Conservation (phyloP, 352 stramenopile genomes). For the Phytophthora ohioensis region DNA sequence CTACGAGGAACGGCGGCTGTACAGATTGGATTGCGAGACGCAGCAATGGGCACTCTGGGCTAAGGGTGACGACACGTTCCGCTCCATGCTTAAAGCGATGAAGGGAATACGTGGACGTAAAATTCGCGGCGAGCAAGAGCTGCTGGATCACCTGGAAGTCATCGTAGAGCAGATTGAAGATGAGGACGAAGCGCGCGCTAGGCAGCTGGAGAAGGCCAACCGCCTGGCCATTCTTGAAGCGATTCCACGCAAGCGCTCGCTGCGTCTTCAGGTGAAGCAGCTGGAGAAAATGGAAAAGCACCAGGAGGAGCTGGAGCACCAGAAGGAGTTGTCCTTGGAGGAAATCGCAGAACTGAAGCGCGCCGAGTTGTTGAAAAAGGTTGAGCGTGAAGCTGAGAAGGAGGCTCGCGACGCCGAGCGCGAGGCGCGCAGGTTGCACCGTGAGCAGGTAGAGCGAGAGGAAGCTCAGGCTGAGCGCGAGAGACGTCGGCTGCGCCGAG, state of each 20-base stretch:
- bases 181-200: constrained; percentile 56
- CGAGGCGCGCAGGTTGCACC: constrained; percentile 56
- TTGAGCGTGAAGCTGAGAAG: constrained; percentile 71
- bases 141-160: constrained; percentile 81
- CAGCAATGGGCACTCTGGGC: constrained; percentile 79
- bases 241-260: constrained; percentile 84
- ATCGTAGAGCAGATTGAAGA: constrained; percentile 85
- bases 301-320: constrained; percentile 60
- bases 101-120: constrained; percentile 71
- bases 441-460: constrained; percentile 68
- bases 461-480: constrained; percentile 61
- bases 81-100: constrained; percentile 63
- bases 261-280: constrained; percentile 88
- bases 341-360: constrained; percentile 79
- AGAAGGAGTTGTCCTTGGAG: constrained; percentile 66
- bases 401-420: constrained; percentile 61
- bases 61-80: constrained; percentile 76
- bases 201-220: constrained; percentile 77
- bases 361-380: constrained; percentile 70
- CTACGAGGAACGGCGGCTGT: constrained; percentile 84
- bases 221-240: constrained; percentile 83
- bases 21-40: constrained; percentile 60
- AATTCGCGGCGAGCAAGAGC: constrained; percentile 73
- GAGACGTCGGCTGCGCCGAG: constrained; percentile 57
- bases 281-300: constrained; percentile 83